phyloP scores from a whole-genome alignment of 1,284 basidiomycete genomes.

The Ganoderma sinense region DNA sequence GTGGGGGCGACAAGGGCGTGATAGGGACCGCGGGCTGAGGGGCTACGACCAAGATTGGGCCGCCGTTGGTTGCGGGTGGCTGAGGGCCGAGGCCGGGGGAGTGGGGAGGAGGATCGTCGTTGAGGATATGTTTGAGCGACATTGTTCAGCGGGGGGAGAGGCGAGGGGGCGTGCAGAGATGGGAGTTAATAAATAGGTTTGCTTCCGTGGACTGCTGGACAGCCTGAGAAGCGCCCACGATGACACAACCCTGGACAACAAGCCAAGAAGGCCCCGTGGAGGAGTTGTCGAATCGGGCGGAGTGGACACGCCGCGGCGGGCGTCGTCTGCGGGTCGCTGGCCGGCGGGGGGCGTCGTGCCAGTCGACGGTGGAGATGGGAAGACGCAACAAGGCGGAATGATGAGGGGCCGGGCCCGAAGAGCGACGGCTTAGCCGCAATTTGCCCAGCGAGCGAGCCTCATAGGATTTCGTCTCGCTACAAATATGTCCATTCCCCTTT shows the following conservation, averaged over 20 bases:
- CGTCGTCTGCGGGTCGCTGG: conserved; percentile 10
- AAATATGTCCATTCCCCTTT: conserved; percentile 43
- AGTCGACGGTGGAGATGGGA: conserved; percentile 24
- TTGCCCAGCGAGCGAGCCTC: conserved; percentile 42
- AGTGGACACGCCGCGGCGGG: conserved; percentile 15
- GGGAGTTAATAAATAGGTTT: conserved; percentile 31
- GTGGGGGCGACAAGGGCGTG: conserved; percentile 35
- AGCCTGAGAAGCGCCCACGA: conserved; percentile 30
- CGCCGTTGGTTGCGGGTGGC: conserved; percentile 25
- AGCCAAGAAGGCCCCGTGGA: conserved; percentile 19
- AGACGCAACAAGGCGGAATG: conserved; percentile 31
- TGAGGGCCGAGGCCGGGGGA: conserved; percentile 31
- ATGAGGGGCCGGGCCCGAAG: conserved; percentile 39
- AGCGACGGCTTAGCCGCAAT: conserved; percentile 43
- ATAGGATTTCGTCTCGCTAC: conserved; percentile 43
- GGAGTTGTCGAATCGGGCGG: conserved; percentile 26
- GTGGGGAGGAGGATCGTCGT: conserved; percentile 59
- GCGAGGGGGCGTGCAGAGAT: conserved; percentile 30
- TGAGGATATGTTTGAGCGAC: conserved; percentile 80
- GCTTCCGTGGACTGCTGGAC: conserved; percentile 33
- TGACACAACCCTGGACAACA: conserved; percentile 31
- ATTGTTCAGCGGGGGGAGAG: conserved; percentile 45
- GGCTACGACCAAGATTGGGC: conserved; percentile 31
- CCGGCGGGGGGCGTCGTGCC: conserved; percentile 18
- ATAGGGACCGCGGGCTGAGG: conserved; percentile 28